Conservation (phyloP, 2,329 filamentous ascomycete species). For the Basipetospora chlamydospora region DNA sequence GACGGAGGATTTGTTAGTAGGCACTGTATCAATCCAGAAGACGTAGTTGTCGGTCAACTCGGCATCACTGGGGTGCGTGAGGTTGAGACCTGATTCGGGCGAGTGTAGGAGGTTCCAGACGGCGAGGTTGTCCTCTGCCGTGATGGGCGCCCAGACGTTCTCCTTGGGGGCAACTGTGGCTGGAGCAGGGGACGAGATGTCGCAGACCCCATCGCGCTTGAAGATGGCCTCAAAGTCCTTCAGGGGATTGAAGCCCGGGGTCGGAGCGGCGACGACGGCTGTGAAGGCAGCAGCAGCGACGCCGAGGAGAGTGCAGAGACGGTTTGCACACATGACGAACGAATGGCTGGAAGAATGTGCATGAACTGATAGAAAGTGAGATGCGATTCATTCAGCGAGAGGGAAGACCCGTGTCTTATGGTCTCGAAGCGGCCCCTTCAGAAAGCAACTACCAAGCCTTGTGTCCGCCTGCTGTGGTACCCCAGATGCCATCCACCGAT, state of each 20-base stretch:
- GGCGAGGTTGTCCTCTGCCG: conserved; percentile 23
- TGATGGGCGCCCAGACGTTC: conserved; percentile 27
- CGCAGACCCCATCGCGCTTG: conserved; percentile 2
- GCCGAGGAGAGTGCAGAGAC: not conserved
- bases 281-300: not conserved
- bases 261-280: not conserved
- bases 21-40: conserved; percentile 30
- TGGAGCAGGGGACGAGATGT: conserved; percentile 7
- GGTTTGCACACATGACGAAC: too few species aligned
- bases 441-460: too few species aligned
- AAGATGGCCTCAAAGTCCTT: not conserved
- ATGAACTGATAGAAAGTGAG: too few species aligned
- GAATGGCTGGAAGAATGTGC: too few species aligned
- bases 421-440: too few species aligned
- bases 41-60: conserved; percentile 29
- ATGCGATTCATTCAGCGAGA: too few species aligned
- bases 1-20: conserved; percentile 30
- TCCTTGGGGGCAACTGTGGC: conserved; percentile 19
- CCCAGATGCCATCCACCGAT: too few species aligned
- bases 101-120: conserved; percentile 28
- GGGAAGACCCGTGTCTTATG: too few species aligned
- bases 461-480: too few species aligned
- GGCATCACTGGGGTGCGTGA: conserved; percentile 23
- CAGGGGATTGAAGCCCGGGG: not conserved
- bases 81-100: conserved; percentile 24